Conservation (phyloP, 176 grass and related monocot genomes). For the Avena insularis region DNA sequence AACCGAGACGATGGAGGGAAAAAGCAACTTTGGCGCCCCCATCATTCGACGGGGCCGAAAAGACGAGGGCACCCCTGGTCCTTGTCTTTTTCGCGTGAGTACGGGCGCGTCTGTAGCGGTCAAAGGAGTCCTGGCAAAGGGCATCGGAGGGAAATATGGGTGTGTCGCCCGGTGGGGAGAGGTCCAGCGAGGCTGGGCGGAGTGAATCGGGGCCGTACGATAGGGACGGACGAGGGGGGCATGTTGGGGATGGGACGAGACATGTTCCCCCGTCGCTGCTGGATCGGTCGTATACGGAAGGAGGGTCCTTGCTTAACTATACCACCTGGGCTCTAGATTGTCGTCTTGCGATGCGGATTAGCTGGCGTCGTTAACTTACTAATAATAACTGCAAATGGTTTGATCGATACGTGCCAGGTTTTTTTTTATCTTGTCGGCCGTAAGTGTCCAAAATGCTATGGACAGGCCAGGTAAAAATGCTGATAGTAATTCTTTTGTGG, state of each 20-base stretch:
- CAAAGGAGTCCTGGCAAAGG: not conserved
- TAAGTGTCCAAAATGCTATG: not conserved
- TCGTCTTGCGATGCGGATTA: not conserved
- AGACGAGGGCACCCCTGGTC: not conserved
- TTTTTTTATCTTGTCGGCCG: not conserved
- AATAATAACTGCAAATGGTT: not conserved
- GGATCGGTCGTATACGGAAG: not conserved
- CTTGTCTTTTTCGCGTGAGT: not conserved
- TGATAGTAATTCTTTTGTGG: no score
- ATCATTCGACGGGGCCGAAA: not conserved
- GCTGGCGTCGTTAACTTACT: not conserved
- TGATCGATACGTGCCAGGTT: not conserved
- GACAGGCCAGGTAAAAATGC: not conserved
- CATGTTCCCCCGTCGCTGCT: not conserved
- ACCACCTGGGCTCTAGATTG: not conserved
- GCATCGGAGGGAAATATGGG: not conserved
- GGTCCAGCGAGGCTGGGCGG: not conserved
- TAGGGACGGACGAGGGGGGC: not conserved
- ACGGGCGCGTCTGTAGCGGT: not conserved
- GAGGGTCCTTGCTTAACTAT: not conserved
- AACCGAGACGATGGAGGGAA: not conserved
- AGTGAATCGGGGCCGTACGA: conserved; percentile 25
- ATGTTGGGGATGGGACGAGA: conserved; percentile 35
- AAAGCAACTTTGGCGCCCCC: not conserved
- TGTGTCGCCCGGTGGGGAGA: not conserved